Evolutionary conservation across 495 filamentous ascomycete species (phyloP).

Genomic region (Tuber umbilicatum): DNA sequence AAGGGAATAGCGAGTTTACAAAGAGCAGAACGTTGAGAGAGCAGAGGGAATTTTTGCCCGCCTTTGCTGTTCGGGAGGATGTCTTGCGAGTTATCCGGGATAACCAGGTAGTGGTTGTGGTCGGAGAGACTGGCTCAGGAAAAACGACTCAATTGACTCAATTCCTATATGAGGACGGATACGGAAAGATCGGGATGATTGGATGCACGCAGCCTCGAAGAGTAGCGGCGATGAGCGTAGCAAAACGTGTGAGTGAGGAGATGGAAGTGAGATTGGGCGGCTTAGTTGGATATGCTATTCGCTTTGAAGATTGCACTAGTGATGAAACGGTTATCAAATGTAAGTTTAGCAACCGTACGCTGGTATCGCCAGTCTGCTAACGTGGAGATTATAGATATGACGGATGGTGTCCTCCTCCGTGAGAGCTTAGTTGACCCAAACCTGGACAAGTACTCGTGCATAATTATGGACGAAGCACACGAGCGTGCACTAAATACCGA

Average conservation of each 20-base stretch:
- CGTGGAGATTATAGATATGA: slow-evolving; percentile 63
- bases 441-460: slow-evolving; percentile 92
- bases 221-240: slow-evolving; percentile 95
- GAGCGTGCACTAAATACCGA: slow-evolving; percentile 96
- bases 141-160: slow-evolving; percentile 97
- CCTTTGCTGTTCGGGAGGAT: slow-evolving; percentile 95
- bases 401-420: slow-evolving; percentile 88
- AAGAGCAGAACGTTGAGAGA: slow-evolving; percentile 84
- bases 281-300: slow-evolving; percentile 91
- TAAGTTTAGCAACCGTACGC: slow-evolving; percentile 39
- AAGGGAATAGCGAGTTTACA: slow-evolving; percentile 86
- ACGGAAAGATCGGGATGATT: slow-evolving; percentile 82
- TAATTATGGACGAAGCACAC: slow-evolving; percentile 99
- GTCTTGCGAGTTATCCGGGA: slow-evolving; percentile 89
- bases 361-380: slow-evolving; percentile 27
- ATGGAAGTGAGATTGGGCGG: slow-evolving; percentile 95
- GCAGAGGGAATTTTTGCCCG: slow-evolving; percentile 88
- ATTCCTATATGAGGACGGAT: slow-evolving; percentile 88
- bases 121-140: slow-evolving; percentile 93
- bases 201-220: slow-evolving; percentile 96
- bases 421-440: slow-evolving; percentile 88
- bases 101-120: slow-evolving; percentile 93
- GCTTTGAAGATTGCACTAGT: slow-evolving; percentile 97
- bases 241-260: slow-evolving; percentile 96
- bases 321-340: slow-evolving; percentile 92